Percentiles rank a stretch among this genome's conserved stretches.
Evolutionary conservation across 768 basidiomycete species (phyloP).

Genomic region (Flagelloscypha sp.): DNA sequence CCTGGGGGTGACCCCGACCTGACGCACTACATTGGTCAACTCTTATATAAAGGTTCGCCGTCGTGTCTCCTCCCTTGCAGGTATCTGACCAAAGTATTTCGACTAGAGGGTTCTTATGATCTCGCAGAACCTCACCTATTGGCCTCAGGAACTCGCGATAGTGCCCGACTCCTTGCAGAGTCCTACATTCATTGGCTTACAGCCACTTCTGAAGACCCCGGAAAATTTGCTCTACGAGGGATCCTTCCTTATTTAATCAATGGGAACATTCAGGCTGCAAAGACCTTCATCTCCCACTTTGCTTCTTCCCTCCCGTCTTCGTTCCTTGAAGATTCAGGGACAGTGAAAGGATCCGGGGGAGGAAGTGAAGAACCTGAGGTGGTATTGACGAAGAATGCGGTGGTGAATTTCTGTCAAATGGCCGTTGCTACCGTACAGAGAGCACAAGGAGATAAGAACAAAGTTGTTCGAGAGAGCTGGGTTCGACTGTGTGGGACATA

Average conservation of each 20-base stretch:
- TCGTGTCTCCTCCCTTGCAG: not conserved
- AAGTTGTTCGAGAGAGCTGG: slow-evolving; percentile 75
- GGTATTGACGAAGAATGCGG: slow-evolving; percentile 60
- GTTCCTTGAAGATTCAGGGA: slow-evolving; percentile 28
- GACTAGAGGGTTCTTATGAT: slow-evolving; percentile 64
- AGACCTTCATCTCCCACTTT: slow-evolving; percentile 85
- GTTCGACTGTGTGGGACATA: slow-evolving; percentile 78
- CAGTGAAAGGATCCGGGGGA: slow-evolving; percentile 20
- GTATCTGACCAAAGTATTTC: slow-evolving; percentile 1
- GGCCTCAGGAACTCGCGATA: slow-evolving; percentile 81
- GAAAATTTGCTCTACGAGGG: slow-evolving; percentile 78
- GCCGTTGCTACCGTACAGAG: slow-evolving; percentile 85
- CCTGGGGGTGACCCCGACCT: slow-evolving; percentile 85
- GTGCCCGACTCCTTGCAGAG: slow-evolving; percentile 77
- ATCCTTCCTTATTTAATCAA: slow-evolving; percentile 65
- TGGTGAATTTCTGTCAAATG: slow-evolving; percentile 86
- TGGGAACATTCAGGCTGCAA: slow-evolving; percentile 80
- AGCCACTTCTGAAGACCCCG: slow-evolving; percentile 38
- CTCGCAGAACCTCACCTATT: slow-evolving; percentile 77
- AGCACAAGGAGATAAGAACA: slow-evolving; percentile 71
- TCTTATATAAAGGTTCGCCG: slow-evolving; percentile 69
- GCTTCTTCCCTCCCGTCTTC: slow-evolving; percentile 51
- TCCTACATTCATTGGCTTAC: slow-evolving; percentile 81
- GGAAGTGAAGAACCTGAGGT: no score
- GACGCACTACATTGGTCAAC: slow-evolving; percentile 85